Percentiles rank a stretch among this genome's conserved stretches.
Evolutionary conservation across 2,329 filamentous ascomycete species (phyloP).

Genomic region (Fusarium dlaminii): DNA sequence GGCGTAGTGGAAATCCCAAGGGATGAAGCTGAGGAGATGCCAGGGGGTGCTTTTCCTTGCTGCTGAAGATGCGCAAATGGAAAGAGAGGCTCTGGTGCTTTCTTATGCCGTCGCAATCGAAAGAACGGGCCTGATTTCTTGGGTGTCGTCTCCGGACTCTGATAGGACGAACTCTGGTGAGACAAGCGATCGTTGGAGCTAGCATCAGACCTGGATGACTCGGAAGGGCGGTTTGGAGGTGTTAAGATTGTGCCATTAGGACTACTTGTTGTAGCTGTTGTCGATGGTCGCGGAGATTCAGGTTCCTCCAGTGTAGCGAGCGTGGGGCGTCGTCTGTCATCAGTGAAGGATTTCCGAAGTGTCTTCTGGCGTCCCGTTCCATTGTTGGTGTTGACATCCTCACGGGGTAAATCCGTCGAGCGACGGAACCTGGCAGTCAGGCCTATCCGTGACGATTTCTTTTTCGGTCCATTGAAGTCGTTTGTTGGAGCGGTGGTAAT

Average conservation of each 20-base stretch:
- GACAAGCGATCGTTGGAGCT: slow-evolving; percentile 75
- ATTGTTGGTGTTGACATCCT: slow-evolving; percentile 38
- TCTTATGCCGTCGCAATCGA: slow-evolving; percentile 79
- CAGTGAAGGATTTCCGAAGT: slow-evolving; percentile 57
- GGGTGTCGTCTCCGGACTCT: slow-evolving; percentile 69
- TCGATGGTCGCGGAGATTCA: slow-evolving; percentile 44
- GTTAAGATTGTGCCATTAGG: slow-evolving; percentile 57
- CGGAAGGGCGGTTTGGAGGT: slow-evolving; percentile 60
- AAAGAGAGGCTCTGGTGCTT: slow-evolving; percentile 80
- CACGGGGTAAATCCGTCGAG: slow-evolving; percentile 58
- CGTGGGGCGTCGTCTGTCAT: slow-evolving; percentile 45
- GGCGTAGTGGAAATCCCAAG: slow-evolving; percentile 49
- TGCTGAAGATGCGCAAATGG: slow-evolving; percentile 84
- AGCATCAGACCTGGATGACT: slow-evolving; percentile 89
- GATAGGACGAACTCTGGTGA: slow-evolving; percentile 62
- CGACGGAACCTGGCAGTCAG: slow-evolving; percentile 63
- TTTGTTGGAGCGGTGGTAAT: slow-evolving; percentile 92
- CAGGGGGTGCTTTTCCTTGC: slow-evolving; percentile 62
- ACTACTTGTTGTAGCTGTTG: slow-evolving; percentile 38
- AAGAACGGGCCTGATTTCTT: slow-evolving; percentile 80
- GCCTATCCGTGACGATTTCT: slow-evolving; percentile 65
- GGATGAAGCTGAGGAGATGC: slow-evolving; percentile 55
- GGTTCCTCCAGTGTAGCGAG: slow-evolving; percentile 66
- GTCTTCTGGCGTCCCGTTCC: slow-evolving; percentile 31
- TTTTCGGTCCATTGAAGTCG: slow-evolving; percentile 63